Evolutionary conservation across 345 rosid genomes (phyloP).

Genomic region (Eucalyptus pauciflora): DNA sequence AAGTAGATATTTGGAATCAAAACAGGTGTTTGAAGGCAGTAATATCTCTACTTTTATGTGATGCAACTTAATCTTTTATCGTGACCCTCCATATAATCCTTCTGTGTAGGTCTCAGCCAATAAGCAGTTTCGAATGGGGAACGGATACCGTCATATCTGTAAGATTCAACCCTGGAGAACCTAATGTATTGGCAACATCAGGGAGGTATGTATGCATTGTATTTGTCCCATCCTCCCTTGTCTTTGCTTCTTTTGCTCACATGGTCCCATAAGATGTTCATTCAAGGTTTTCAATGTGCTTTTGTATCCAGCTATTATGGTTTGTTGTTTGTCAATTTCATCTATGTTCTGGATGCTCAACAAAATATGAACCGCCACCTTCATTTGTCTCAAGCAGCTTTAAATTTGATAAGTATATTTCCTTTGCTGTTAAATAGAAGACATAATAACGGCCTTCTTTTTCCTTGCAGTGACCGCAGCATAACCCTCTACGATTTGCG

Average conservation of each 20-base stretch:
- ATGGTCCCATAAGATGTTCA: background rate
- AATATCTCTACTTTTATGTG: background rate
- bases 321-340: background rate
- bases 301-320: background rate
- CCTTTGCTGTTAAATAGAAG: background rate
- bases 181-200: constrained; percentile 72
- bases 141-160: constrained; percentile 76
- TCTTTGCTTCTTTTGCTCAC: background rate
- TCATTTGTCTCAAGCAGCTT: background rate
- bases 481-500: constrained; percentile 76
- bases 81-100: background rate
- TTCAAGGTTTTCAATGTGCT: background rate
- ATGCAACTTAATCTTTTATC: background rate
- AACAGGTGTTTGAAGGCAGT: constrained; percentile 41
- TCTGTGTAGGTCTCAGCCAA: constrained; percentile 75
- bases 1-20: constrained; percentile 89
- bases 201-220: constrained; percentile 39
- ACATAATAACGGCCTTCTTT: background rate
- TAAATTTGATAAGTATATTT: background rate
- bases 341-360: background rate
- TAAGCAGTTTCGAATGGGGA: constrained; percentile 80
- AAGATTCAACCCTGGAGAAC: constrained; percentile 90
- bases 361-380: background rate
- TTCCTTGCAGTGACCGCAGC: constrained; percentile 59
- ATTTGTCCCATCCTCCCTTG: background rate